phyloP scores from a whole-genome alignment of 208 protist species.

The Acanthamoeba quina region DNA sequence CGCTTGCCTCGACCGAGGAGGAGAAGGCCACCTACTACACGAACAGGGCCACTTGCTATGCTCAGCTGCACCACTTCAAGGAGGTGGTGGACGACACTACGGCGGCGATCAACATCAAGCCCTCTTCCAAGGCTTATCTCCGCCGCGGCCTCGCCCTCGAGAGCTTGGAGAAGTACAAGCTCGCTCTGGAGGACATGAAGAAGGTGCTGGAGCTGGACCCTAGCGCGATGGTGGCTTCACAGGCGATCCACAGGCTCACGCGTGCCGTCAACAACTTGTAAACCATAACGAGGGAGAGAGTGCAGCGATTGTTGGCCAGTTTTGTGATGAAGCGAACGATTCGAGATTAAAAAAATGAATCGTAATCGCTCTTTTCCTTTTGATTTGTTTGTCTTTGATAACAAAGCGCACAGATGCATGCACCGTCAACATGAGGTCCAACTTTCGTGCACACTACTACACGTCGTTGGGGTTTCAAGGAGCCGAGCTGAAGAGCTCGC shows the following conservation, averaged over 20 bases:
- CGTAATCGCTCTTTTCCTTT: neutral
- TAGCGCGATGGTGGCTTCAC: conserved; percentile 35
- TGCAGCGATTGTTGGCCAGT: neutral
- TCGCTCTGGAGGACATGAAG: conserved; percentile 91
- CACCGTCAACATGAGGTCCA: neutral
- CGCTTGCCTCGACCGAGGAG: conserved; percentile 88
- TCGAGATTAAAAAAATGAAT: neutral
- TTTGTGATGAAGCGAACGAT: neutral
- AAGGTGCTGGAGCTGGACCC: conserved; percentile 51
- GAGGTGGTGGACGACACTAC: conserved; percentile 96
- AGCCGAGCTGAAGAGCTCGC: conserved; percentile 48
- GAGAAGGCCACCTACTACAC: conserved; percentile 77
- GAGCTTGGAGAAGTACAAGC: conserved; percentile 96
- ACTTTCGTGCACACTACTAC: conserved; percentile 60
- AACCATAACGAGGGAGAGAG: neutral
- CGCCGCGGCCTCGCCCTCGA: conserved; percentile 94
- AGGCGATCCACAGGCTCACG: conserved; percentile 56
- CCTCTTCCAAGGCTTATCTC: conserved; percentile 95
- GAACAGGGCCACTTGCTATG: conserved; percentile 93
- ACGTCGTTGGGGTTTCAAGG: conserved; percentile 49
- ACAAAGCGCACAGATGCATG: neutral
- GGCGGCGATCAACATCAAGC: conserved; percentile 95
- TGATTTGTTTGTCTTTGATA: no score
- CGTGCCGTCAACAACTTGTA: conserved; percentile 61
- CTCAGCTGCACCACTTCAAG: conserved; percentile 96